phyloP scores from a whole-genome alignment of 129 eudicot species.

The Helianthus tuberosus region DNA sequence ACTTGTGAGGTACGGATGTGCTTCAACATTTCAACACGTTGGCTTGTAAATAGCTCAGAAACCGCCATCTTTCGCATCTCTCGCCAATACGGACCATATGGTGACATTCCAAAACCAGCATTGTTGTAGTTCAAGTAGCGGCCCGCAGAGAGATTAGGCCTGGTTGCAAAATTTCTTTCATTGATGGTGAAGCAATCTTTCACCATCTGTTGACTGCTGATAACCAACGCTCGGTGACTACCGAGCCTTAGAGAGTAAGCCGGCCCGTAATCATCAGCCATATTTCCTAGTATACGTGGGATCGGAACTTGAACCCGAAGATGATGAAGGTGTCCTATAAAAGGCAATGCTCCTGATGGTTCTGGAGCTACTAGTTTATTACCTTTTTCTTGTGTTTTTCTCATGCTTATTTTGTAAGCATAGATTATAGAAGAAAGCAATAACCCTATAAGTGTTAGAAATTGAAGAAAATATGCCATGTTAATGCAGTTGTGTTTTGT shows the following conservation, averaged over 20 bases:
- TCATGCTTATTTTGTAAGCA: background rate
- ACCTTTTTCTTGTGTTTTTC: slow-evolving; percentile 15
- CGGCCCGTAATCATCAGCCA: slow-evolving; percentile 46
- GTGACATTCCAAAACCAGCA: slow-evolving; percentile 41
- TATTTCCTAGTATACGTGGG: slow-evolving; percentile 45
- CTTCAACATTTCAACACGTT: slow-evolving; percentile 35
- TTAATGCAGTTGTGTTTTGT: background rate
- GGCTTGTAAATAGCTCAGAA: slow-evolving; percentile 38
- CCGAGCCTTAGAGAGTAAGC: slow-evolving; percentile 53
- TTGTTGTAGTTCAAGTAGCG: slow-evolving; percentile 38
- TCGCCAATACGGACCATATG: slow-evolving; percentile 56
- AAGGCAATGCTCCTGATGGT: slow-evolving; percentile 56
- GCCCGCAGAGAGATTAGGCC: slow-evolving; percentile 39
- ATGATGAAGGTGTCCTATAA: slow-evolving; percentile 57
- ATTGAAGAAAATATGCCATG: background rate
- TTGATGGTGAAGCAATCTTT: slow-evolving; percentile 54
- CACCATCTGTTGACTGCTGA: slow-evolving; percentile 45
- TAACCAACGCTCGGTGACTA: slow-evolving; percentile 38
- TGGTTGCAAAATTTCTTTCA: slow-evolving; percentile 43
- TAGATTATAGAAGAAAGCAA: background rate
- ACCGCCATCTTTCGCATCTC: slow-evolving; percentile 46
- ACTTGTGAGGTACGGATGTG: slow-evolving; percentile 38
- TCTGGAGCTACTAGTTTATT: slow-evolving; percentile 24
- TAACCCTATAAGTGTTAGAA: background rate
- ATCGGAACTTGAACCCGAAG: slow-evolving; percentile 39